Percentiles rank a stretch among this genome's conserved stretches.
phyloP scores from a whole-genome alignment of 2,329 filamentous ascomycete species.

The Hypoxylon sp. region DNA sequence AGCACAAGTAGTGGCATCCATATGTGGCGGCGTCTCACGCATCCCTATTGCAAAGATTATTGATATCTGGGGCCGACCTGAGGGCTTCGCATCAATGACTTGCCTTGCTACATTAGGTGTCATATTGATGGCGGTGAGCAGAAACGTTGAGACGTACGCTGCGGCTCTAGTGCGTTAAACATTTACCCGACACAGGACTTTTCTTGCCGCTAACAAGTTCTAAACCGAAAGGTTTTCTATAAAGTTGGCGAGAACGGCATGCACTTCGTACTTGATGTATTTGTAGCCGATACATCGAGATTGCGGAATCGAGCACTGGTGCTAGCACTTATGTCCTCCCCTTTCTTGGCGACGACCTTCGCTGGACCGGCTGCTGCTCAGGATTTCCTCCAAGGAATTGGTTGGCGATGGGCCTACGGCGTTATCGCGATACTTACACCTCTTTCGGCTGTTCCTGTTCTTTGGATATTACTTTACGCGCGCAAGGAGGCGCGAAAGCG shows the following conservation, averaged over 20 bases:
- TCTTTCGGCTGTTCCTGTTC: conserved; percentile 69
- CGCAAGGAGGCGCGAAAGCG: conserved; percentile 62
- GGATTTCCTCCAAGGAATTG: conserved; percentile 63
- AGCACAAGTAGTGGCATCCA: conserved; percentile 62
- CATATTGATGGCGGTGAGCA: conserved; percentile 72
- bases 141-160: conserved; percentile 66
- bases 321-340: conserved; percentile 71
- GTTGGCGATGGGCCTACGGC: conserved; percentile 74
- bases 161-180: conserved; percentile 48
- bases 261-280: conserved; percentile 71
- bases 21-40: conserved; percentile 52
- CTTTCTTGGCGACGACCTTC: conserved; percentile 74
- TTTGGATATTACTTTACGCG: conserved; percentile 69
- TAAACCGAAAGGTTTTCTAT: conserved; percentile 68
- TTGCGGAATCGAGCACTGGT: conserved; percentile 74
- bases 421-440: conserved; percentile 72
- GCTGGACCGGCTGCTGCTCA: conserved; percentile 69
- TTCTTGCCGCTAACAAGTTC: not conserved
- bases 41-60: conserved; percentile 63
- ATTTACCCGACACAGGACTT: not conserved
- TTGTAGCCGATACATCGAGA: conserved; percentile 75
- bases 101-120: conserved; percentile 63
- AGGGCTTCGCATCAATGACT: conserved; percentile 60
- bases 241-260: conserved; percentile 71
- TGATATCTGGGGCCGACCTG: conserved; percentile 62